Evolutionary conservation across 768 basidiomycete species (phyloP).

Genomic region (Xerocomus spinulosus): DNA sequence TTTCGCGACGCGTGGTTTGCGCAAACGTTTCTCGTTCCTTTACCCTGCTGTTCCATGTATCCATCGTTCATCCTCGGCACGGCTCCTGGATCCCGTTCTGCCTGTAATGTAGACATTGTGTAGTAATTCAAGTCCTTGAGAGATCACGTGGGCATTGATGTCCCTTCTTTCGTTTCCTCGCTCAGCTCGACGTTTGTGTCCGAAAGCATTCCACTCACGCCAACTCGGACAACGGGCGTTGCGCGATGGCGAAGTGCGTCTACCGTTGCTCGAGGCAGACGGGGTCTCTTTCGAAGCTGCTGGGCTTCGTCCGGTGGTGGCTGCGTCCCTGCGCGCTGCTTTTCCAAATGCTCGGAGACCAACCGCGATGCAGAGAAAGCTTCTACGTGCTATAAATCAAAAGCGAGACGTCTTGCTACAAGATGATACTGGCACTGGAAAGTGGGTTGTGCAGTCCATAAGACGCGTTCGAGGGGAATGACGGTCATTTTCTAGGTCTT

Average conservation of each 20-base stretch:
- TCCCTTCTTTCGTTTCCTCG: conserved; percentile 12
- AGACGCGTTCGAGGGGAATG: neutral
- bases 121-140: neutral
- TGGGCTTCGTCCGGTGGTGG: conserved; percentile 48
- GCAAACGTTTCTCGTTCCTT: neutral
- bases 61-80: conserved; percentile 31
- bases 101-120: conserved; percentile 2
- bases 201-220: conserved; percentile 19
- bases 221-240: conserved; percentile 25
- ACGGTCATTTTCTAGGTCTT: conserved; percentile 46
- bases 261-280: neutral
- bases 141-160: conserved; percentile 25
- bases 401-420: conserved; percentile 61
- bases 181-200: conserved; percentile 18
- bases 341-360: conserved; percentile 60
- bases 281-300: conserved; percentile 43
- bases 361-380: conserved; percentile 53
- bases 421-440: conserved; percentile 74
- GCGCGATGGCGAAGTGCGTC: neutral
- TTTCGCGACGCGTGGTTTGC: conserved; percentile 6
- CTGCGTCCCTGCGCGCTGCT: conserved; percentile 47
- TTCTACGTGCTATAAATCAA: conserved; percentile 57
- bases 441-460: conserved; percentile 43
- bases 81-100: neutral
- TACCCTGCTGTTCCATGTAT: conserved; percentile 5